Conservation (phyloP, 2,329 filamentous ascomycete species). For the Botrytis cinerea region DNA sequence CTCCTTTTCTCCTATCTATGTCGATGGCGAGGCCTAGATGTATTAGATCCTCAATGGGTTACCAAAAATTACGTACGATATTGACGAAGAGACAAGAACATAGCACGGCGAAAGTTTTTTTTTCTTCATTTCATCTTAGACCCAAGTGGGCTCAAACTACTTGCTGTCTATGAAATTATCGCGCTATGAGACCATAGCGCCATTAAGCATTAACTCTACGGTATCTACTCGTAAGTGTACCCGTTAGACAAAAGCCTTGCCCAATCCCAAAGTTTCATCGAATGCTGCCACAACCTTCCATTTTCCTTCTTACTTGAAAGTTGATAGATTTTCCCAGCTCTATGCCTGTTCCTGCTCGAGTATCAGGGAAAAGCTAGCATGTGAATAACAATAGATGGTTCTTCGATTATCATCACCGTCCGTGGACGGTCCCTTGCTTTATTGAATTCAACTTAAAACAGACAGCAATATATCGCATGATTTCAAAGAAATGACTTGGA, state of each 20-base stretch:
- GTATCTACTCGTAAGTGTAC: neutral
- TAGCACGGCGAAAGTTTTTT: neutral
- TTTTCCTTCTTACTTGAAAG: neutral
- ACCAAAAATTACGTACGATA: too few relatives aligned
- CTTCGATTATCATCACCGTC: neutral
- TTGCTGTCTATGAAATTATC: neutral
- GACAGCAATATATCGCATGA: neutral
- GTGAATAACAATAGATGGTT: neutral
- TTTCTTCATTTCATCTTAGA: neutral
- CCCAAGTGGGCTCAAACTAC: neutral
- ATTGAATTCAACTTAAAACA: neutral
- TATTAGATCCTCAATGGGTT: neutral
- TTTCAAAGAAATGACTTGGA: neutral
- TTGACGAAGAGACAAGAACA: neutral
- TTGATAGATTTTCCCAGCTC: neutral
- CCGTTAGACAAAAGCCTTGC: neutral
- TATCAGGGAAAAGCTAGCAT: neutral
- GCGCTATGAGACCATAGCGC: neutral
- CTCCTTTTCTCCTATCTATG: neutral
- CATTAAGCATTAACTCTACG: neutral
- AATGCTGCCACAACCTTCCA: neutral
- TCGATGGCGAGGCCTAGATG: neutral
- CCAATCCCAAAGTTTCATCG: neutral
- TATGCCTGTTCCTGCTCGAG: neutral
- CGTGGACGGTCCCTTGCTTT: neutral